A percentile compares a stretch with the other conserved stretches of the same genome.
These are phyloP conservation scores for Cryphonectria parasitica DNA, from an alignment of 2,329 filamentous ascomycete genomes.

Conservation along the genomic window DNA sequence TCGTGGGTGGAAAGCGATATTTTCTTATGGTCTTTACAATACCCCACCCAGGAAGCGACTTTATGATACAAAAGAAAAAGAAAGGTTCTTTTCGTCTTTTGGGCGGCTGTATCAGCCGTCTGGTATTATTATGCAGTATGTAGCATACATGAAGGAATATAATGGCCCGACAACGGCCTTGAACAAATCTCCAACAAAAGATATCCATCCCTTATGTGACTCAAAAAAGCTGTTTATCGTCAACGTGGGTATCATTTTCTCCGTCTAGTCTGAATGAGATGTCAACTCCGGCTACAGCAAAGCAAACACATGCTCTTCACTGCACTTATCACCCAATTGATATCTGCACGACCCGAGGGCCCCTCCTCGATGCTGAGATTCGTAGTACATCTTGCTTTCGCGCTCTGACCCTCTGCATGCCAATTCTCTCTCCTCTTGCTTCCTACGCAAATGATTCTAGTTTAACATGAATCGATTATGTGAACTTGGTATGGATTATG, in stretches of 20 bases:
- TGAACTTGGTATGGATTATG: conserved; percentile 98
- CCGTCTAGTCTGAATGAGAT: conserved; percentile 28
- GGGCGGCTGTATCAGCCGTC: not conserved
- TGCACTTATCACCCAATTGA: conserved; percentile 23
- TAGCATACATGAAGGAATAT: not conserved
- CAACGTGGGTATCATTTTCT: conserved; percentile 30
- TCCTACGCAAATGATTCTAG: not conserved
- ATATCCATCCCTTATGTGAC: not conserved
- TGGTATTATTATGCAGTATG: not conserved
- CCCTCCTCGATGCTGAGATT: conserved; percentile 4
- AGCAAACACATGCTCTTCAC: conserved; percentile 21
- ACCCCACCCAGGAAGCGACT: conserved; percentile 40
- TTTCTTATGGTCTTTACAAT: conserved; percentile 41
- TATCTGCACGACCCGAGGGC: conserved; percentile 4
- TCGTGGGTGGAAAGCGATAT: conserved; percentile 31
- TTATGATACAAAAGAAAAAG: not conserved
- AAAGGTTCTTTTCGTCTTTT: not conserved
- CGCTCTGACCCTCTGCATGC: conserved; percentile 13
- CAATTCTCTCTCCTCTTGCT: not conserved
- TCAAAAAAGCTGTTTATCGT: conserved; percentile 9
- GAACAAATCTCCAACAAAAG: not conserved
- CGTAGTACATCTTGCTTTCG: conserved; percentile 16
- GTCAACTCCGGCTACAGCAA: conserved; percentile 27
- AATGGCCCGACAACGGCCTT: not conserved
- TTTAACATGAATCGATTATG: conserved; percentile 52